Base-by-base conservation (phyloP, 1,284 basidiomycete genomes). In the Cronartium ribicola region DNA sequence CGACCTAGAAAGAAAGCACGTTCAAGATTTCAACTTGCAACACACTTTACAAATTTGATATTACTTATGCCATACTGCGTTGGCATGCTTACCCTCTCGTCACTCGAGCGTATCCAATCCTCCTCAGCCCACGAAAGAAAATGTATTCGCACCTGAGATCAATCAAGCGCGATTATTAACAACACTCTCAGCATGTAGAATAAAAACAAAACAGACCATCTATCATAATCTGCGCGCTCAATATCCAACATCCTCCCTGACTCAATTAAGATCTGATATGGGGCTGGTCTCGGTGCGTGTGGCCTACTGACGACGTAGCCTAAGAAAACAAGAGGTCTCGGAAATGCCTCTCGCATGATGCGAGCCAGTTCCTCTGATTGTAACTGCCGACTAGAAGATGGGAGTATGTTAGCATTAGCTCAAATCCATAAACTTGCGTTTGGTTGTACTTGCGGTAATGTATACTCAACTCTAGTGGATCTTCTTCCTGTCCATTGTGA, bases 331-430 rank as follows among this genome's bases (percentile, higher is more conserved):
- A 90, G 87, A 0, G 94, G 94, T 22, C 86, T 84, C 40, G 90
- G 90, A 77, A 88, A 88, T 3, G 88, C 84, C 29, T 84, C 85
- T 0, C 87, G 82, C 86, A 95, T 90, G 67, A 96, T 89, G 39
- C 88, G 84, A 0, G 90, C 94, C 57, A 96, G 84, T 79, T 90
- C 90, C 43, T 81, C 88, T 61, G 90, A 91, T 80, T 97, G 94
- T 57, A 96, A 82, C 80, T 94, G 90, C 77, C 94, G 87, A 81
- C 96, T 94, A 20, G 93, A 92, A 80, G 95, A 90, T 85, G 95
- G 91, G 77, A 29, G 66, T 6, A 59, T 29, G 13, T 20, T 14
- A 75, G 44, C 66, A n/a, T 20, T 36, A 4, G 65, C 51, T 57
- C 8, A 10, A 77, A 80, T 55, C 20, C 8, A 69, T 40, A 36